Conservation (phyloP, 257 asterid genomes). For the Solanum megistacrolobum region DNA sequence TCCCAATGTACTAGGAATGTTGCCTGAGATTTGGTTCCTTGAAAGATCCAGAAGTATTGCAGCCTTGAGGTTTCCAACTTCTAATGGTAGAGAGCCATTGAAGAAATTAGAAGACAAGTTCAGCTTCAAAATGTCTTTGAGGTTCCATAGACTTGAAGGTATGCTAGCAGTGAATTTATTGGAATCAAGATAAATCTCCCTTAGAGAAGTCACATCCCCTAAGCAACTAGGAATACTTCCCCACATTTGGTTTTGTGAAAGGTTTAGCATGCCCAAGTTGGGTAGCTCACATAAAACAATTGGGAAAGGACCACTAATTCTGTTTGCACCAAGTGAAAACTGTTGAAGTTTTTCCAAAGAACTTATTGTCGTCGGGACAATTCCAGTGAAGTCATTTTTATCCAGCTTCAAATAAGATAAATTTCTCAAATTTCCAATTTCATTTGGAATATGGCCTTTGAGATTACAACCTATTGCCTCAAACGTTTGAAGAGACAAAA, state of each 20-base stretch:
- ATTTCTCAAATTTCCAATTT: slow-evolving; percentile 20
- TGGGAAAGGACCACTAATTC: slow-evolving; percentile 13
- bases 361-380: slow-evolving; percentile 2
- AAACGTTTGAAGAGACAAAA: background rate
- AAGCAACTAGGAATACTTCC: slow-evolving; percentile 23
- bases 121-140: slow-evolving; percentile 13
- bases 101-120: slow-evolving; percentile 25
- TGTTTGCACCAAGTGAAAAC: slow-evolving; percentile 1
- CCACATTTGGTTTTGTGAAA: slow-evolving; percentile 10
- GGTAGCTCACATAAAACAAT: slow-evolving; percentile 1
- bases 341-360: slow-evolving; percentile 8
- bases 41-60: slow-evolving; percentile 14
- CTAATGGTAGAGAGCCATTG: slow-evolving; percentile 10
- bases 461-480: background rate
- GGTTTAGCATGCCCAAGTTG: background rate
- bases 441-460: background rate
- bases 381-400: slow-evolving; percentile 14
- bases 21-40: slow-evolving; percentile 16
- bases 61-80: slow-evolving; percentile 14
- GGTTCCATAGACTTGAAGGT: slow-evolving; percentile 13
- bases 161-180: slow-evolving; percentile 17
- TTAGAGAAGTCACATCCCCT: slow-evolving; percentile 18
- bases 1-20: slow-evolving; percentile 17
- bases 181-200: slow-evolving; percentile 5
- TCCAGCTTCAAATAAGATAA: slow-evolving; percentile 2